Base-by-base conservation (phyloP, 176 grass and related monocot species). In the Phyllostachys edulis region DNA sequence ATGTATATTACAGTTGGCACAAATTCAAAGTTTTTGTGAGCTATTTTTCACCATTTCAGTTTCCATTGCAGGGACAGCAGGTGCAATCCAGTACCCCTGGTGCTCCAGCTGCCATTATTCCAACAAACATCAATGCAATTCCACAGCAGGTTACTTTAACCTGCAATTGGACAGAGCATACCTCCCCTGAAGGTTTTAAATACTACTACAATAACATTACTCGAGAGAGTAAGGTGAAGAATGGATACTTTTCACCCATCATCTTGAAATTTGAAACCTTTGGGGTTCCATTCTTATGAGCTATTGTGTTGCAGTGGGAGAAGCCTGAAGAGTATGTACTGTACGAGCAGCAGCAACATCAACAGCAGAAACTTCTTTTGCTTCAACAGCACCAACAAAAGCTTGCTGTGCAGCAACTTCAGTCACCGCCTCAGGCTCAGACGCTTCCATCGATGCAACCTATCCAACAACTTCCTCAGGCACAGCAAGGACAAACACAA, bases 161-260 rank as follows among this genome's bases (percentile, higher is more conserved):
- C 69, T 98, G 93, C 84, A 98, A 94, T 87, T 98, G 96, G 96
- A 94, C 96, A 7, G 96, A 98, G 47, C 96, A 99, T 85, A 91
- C 77, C 34, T 96, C 97, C 36, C 97, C 97, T 39, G 93, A 99
- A 89, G 97, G 97, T 70, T 96, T 94, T 69, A 99, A 99, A 78
- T 99, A 99, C 71, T 99, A 99, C 86, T 99, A 96, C 84, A 99
- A 99, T 75, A 89, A 77, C 67, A 81, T 91, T 47, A 94, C 88
- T 83, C 88, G 85, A 67, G 97, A 99, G 77, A 99, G 97, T 85
- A 99, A 96, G 88, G 97, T 99, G 63, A 93, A 81, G 73, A 78
- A 59, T 67, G 64, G 36, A 57, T 84, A 55, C 69, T 69, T 36
- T 80, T 56, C 34, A 21, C 26, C 11, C 34, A 69, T 69, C 32